Conservation (phyloP, 1,139 yeast species). For the Lodderomyces metapsilosis region DNA sequence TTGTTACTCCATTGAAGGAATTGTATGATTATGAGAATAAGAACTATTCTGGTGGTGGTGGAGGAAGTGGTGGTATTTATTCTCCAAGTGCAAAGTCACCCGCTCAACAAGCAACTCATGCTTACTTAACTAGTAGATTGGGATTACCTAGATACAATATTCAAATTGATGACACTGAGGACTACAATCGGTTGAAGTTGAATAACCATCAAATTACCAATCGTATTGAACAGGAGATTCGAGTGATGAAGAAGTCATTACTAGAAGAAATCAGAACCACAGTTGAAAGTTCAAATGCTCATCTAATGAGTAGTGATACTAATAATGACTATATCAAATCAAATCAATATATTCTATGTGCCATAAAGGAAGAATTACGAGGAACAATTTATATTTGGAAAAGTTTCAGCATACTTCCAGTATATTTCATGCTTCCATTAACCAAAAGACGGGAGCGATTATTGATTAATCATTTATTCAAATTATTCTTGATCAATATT, state of each 20-base stretch:
- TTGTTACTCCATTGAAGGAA: constrained; percentile 7
- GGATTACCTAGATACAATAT: constrained; percentile 26
- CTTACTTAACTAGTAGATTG: constrained; percentile 18
- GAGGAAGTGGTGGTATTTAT: background rate
- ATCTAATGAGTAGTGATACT: constrained; percentile 1
- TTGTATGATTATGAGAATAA: constrained; percentile 7
- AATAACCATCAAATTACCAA: constrained; percentile 15
- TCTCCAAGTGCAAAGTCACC: background rate
- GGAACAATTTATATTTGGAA: constrained; percentile 9
- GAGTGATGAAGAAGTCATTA: constrained; percentile 28
- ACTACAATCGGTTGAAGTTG: constrained; percentile 31
- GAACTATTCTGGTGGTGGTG: constrained; percentile 2
- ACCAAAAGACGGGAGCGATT: constrained; percentile 19
- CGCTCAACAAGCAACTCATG: constrained; percentile 6
- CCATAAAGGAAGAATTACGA: constrained; percentile 11
- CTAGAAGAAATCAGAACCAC: constrained; percentile 32
- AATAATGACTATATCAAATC: constrained; percentile 9
- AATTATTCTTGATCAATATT: constrained; percentile 38
- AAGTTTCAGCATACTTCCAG: constrained; percentile 11
- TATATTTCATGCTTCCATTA: constrained; percentile 8
- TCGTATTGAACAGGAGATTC: constrained; percentile 33
- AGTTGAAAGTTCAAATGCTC: constrained; percentile 19
- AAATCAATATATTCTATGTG: constrained; percentile 33
- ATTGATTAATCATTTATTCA: constrained; percentile 35
- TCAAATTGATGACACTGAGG: constrained; percentile 26